These are phyloP conservation scores for Ustilago crameri DNA, from an alignment of 1,284 basidiomycete species.

Conservation along the genomic window DNA sequence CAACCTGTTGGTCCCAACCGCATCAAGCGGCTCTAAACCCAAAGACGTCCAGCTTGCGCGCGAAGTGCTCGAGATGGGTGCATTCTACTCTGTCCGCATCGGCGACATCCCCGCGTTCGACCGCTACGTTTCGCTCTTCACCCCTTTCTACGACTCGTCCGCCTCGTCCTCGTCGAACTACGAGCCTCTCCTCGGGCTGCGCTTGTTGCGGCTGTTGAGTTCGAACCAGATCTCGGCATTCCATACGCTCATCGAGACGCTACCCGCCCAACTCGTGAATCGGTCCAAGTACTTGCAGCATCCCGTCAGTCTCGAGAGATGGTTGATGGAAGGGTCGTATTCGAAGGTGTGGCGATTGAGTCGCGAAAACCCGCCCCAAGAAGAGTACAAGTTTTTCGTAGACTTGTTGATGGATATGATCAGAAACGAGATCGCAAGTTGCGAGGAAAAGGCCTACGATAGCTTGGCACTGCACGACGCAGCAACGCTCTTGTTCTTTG, in stretches of 20 bases:
- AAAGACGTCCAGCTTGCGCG: conserved; percentile 71
- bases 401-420: conserved; percentile 93
- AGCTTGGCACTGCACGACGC: conserved; percentile 87
- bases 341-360: conserved; percentile 94
- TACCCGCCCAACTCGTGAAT: conserved; percentile 69
- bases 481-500: conserved; percentile 87
- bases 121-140: conserved; percentile 91
- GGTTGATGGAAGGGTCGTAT: conserved; percentile 99
- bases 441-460: conserved; percentile 89
- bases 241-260: conserved; percentile 98
- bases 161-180: conserved; percentile 86
- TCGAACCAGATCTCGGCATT: conserved; percentile 97
- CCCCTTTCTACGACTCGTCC: conserved; percentile 81
- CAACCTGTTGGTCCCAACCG: conserved; percentile 76
- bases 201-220: conserved; percentile 91
- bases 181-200: conserved; percentile 88
- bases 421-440: conserved; percentile 90
- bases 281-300: conserved; percentile 60
- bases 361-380: conserved; percentile 77
- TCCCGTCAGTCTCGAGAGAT: conserved; percentile 76
- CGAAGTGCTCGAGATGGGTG: conserved; percentile 93
- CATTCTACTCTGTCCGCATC: conserved; percentile 88
- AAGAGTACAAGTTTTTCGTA: conserved; percentile 90
- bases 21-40: conserved; percentile 59
- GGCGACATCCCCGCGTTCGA: conserved; percentile 91